Conservation (phyloP, 2,329 filamentous ascomycete genomes). For the Alternaria novae-zelandiae region DNA sequence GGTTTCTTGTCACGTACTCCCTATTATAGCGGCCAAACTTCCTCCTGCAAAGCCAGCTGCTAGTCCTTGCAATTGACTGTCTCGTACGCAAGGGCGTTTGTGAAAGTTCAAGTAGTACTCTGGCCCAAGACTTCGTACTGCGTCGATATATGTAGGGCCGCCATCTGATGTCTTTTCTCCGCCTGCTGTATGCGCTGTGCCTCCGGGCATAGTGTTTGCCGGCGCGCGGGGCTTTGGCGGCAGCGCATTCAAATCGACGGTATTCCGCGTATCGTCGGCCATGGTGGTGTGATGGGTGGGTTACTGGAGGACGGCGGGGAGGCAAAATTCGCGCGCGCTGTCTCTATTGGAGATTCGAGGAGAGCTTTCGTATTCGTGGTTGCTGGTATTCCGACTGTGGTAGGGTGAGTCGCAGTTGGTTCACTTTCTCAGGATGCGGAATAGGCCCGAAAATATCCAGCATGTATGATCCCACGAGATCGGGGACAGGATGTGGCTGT, state of each 20-base stretch:
- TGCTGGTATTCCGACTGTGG: background rate
- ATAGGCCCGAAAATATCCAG: slow-evolving; percentile 34
- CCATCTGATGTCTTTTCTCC: slow-evolving; percentile 51
- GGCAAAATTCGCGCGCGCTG: background rate
- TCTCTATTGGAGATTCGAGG: background rate
- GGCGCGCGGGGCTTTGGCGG: slow-evolving; percentile 32
- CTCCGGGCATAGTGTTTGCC: slow-evolving; percentile 57
- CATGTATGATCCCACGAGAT: slow-evolving; percentile 24
- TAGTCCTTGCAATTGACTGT: slow-evolving; percentile 84
- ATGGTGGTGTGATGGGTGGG: slow-evolving; percentile 41
- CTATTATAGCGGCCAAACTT: slow-evolving; percentile 73
- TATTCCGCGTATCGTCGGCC: slow-evolving; percentile 55
- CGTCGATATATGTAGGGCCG: slow-evolving; percentile 60
- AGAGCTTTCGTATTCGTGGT: background rate
- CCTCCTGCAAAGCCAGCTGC: slow-evolving; percentile 78
- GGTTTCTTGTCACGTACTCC: slow-evolving; percentile 62
- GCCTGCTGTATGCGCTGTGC: slow-evolving; percentile 65
- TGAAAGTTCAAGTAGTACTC: slow-evolving; percentile 76
- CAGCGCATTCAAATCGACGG: slow-evolving; percentile 24
- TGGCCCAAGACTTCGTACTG: slow-evolving; percentile 69
- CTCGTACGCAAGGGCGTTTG: slow-evolving; percentile 81
- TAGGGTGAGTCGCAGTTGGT: slow-evolving; percentile 5
- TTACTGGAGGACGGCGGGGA: background rate
- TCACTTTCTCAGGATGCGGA: slow-evolving; percentile 21
- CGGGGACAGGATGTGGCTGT: background rate